Conservation (phyloP, 345 rosid genomes). For the Punica granatum region DNA sequence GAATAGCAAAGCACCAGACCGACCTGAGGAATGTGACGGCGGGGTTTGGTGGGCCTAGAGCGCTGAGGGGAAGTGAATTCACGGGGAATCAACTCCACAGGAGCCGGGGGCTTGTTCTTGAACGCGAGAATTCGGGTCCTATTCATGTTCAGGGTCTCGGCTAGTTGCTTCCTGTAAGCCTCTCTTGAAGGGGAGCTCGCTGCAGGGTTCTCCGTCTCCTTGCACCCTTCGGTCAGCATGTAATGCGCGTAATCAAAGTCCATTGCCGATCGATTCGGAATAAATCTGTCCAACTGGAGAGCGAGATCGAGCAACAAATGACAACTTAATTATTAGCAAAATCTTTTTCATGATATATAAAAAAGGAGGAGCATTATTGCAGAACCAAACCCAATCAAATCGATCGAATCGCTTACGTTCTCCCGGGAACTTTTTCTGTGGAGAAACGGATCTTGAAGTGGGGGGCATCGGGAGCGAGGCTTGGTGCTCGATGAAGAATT, state of each 20-base stretch:
- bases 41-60: slow-evolving; percentile 19
- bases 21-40: slow-evolving; percentile 36
- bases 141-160: slow-evolving; percentile 42
- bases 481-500: slow-evolving; percentile 15
- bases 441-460: slow-evolving; percentile 23
- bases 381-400: background rate
- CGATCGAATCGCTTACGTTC: slow-evolving; percentile 16
- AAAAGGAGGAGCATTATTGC: background rate
- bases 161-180: slow-evolving; percentile 31
- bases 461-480: slow-evolving; percentile 21
- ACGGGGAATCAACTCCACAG: slow-evolving; percentile 22
- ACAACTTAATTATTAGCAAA: background rate
- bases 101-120: slow-evolving; percentile 38
- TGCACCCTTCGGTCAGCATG: slow-evolving; percentile 45
- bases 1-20: background rate
- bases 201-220: slow-evolving; percentile 20
- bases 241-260: slow-evolving; percentile 38
- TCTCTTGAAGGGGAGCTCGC: slow-evolving; percentile 30
- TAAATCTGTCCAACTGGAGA: slow-evolving; percentile 42
- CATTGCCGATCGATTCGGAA: slow-evolving; percentile 48
- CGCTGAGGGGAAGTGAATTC: slow-evolving; percentile 15
- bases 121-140: no score
- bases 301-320: background rate
- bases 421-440: slow-evolving; percentile 19
- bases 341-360: background rate